These are phyloP conservation scores for Geosiphon pyriformis DNA, from an alignment of 192 early-diverging fungal species.

Conservation along the genomic window DNA sequence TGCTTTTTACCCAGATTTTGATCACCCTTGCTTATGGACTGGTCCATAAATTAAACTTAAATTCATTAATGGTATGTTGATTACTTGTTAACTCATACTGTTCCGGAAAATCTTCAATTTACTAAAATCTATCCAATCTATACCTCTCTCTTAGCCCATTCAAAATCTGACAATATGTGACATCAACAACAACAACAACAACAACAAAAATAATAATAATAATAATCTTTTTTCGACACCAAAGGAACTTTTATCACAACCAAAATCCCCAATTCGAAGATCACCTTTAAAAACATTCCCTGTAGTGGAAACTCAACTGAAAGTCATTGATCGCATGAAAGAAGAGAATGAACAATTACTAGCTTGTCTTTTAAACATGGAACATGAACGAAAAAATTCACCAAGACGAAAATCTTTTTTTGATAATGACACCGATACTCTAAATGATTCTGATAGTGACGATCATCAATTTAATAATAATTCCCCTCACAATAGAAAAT, in stretches of 20 bases:
- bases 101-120: not conserved
- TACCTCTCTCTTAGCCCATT: not conserved
- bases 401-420: not conserved
- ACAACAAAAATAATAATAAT: not conserved
- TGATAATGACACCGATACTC: not conserved
- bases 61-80: not conserved
- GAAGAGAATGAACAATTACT: conserved; percentile 25
- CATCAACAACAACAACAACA: not conserved
- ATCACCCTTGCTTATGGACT: conserved; percentile 1
- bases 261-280: not conserved
- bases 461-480: not conserved
- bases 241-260: not conserved
- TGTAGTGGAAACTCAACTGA: not conserved
- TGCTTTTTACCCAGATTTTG: not conserved
- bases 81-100: not conserved
- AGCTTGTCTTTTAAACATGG: not conserved
- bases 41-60: conserved; percentile 10
- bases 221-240: not conserved
- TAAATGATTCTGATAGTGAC: not conserved
- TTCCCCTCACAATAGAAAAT: not conserved
- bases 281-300: not conserved
- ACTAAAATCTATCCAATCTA: not conserved
- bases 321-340: conserved; percentile 12
- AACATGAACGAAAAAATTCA: conserved; percentile 10
- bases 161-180: not conserved